Conservation (phyloP, 2,329 filamentous ascomycete species). For the Diaporthe capsici region DNA sequence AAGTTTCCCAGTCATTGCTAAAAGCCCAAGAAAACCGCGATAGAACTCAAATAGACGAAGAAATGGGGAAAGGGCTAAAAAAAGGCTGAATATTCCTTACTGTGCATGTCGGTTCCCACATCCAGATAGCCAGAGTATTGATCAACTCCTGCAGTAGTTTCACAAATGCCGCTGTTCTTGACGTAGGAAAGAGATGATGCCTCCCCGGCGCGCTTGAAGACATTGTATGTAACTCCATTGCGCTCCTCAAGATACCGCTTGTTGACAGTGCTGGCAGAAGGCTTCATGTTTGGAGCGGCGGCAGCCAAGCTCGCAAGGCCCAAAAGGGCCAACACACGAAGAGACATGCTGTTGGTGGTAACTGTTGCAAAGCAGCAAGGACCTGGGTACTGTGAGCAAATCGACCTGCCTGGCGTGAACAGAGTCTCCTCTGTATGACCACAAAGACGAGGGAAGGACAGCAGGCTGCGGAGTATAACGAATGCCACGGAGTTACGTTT, state of each 20-base stretch:
- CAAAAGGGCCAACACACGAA: constrained; percentile 32
- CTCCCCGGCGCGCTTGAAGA: constrained; percentile 64
- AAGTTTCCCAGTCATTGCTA: not conserved
- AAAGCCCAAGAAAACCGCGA: not conserved
- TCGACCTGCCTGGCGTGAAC: not conserved
- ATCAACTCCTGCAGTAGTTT: constrained; percentile 64
- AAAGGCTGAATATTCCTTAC: not conserved
- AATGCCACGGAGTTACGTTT: not conserved
- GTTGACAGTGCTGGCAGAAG: constrained; percentile 21
- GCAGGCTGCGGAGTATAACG: not conserved
- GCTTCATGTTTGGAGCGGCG: constrained; percentile 29
- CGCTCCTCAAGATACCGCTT: constrained; percentile 39
- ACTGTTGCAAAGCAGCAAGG: not conserved
- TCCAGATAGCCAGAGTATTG: constrained; percentile 66
- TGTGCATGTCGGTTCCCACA: constrained; percentile 47
- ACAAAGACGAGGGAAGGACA: not conserved
- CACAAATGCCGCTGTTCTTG: constrained; percentile 65
- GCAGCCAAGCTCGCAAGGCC: constrained; percentile 37
- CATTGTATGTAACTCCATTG: constrained; percentile 53
- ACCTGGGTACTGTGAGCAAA: not conserved
- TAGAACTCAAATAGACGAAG: not conserved
- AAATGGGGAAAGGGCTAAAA: not conserved
- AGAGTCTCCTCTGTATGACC: not conserved
- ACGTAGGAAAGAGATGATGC: constrained; percentile 61
- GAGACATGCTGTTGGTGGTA: constrained; percentile 20